Percentiles rank a stretch among this genome's conserved stretches.
Conservation (phyloP, 1,139 yeast genomes). For the Pneumocystis carinii region DNA sequence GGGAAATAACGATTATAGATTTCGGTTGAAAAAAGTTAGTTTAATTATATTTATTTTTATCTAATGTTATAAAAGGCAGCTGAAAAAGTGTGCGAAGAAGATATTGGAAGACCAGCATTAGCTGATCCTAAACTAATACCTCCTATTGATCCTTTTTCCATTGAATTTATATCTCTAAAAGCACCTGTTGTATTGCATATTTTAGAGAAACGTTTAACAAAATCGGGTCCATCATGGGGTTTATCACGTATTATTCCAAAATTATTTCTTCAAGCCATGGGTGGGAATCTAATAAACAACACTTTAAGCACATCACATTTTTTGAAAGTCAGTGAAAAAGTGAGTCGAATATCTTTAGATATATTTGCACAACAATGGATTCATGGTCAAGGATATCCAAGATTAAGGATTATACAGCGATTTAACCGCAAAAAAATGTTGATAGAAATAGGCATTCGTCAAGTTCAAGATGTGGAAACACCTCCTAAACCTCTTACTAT, state of each 20-base stretch:
- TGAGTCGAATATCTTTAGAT: conserved; percentile 72
- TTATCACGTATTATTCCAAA: conserved; percentile 83
- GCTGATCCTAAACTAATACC: conserved; percentile 50
- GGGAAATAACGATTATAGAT: conserved; percentile 75
- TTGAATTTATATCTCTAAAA: conserved; percentile 55
- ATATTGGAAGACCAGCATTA: conserved; percentile 68
- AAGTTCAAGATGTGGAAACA: conserved; percentile 58
- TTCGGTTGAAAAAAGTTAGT: conserved; percentile 42
- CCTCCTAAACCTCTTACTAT: conserved; percentile 27
- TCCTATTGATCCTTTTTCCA: conserved; percentile 52
- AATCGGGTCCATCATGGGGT: conserved; percentile 88
- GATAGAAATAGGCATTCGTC: conserved; percentile 87
- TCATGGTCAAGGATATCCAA: conserved; percentile 75
- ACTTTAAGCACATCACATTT: conserved; percentile 69
- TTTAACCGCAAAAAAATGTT: conserved; percentile 88
- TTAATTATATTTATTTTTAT: not conserved
- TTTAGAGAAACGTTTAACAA: conserved; percentile 83
- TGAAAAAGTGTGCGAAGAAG: conserved; percentile 54
- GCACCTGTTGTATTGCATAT: conserved; percentile 77
- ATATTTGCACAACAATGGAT: conserved; percentile 89
- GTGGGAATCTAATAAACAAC: conserved; percentile 79
- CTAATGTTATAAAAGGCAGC: conserved; percentile 21
- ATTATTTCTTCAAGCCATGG: conserved; percentile 83
- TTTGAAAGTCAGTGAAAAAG: conserved; percentile 85
- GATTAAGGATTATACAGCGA: conserved; percentile 72